These are phyloP conservation scores for Quambalaria eucalypti DNA, from an alignment of 1,284 basidiomycete genomes.

Conservation along the genomic window DNA sequence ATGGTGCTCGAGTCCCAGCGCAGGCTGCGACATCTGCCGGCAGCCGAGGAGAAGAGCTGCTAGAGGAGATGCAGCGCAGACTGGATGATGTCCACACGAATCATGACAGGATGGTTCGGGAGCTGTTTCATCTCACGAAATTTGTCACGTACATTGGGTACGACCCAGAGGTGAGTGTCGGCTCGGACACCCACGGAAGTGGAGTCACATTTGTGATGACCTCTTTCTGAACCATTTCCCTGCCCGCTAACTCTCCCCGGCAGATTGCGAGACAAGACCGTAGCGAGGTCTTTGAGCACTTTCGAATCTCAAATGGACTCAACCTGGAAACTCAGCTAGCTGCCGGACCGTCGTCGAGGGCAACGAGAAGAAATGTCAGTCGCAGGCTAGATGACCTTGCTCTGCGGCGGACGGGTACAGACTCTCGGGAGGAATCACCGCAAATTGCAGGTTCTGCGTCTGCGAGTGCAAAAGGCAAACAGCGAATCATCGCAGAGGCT, in stretches of 20 bases:
- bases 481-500: too few relatives aligned
- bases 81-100: constrained; percentile 24
- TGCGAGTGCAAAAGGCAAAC: too few relatives aligned
- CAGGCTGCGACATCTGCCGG: background rate
- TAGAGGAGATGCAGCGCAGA: constrained; percentile 15
- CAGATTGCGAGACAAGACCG: constrained; percentile 3
- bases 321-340: constrained; percentile 7
- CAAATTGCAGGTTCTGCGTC: too few relatives aligned
- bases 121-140: constrained; percentile 36
- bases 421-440: too few relatives aligned
- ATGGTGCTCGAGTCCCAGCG: too few relatives aligned
- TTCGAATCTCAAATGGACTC: constrained; percentile 15
- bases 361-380: constrained; percentile 23
- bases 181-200: background rate
- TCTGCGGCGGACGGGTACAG: too few relatives aligned
- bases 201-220: too few relatives aligned
- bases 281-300: constrained; percentile 8
- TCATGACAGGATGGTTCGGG: constrained; percentile 35
- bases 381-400: constrained; percentile 20
- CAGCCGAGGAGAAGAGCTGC: constrained; percentile 1
- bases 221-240: too few relatives aligned
- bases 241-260: background rate
- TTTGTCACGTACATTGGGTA: constrained; percentile 37
- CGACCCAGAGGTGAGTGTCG: constrained; percentile 18
- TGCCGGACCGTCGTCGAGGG: constrained; percentile 10